These are phyloP conservation scores for Venturia pyrina DNA, from an alignment of 2,329 filamentous ascomycete genomes.

Conservation along the genomic window DNA sequence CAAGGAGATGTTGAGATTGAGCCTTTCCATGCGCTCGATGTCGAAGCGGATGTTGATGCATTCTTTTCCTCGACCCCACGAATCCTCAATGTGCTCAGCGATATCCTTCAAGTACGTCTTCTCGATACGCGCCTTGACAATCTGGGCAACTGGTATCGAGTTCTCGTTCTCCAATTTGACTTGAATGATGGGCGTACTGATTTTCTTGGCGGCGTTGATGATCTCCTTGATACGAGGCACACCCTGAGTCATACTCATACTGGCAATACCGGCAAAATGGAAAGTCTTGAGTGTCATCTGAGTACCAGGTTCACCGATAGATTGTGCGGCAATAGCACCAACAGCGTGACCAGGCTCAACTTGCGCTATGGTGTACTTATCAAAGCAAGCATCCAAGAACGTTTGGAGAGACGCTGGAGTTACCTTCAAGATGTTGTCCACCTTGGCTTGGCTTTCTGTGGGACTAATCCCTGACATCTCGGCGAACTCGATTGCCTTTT, in stretches of 20 bases:
- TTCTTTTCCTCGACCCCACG: constrained; percentile 68
- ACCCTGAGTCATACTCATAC: constrained; percentile 99
- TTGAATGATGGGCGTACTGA: constrained; percentile 87
- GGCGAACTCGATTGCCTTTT: neutral
- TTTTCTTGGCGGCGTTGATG: constrained; percentile 91
- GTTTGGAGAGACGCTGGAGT: constrained; percentile 61
- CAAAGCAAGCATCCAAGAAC: constrained; percentile 74
- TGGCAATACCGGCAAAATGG: constrained; percentile 98
- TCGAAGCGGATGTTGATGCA: constrained; percentile 78
- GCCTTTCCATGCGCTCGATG: constrained; percentile 62
- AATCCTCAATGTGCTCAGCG: constrained; percentile 73
- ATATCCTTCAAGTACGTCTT: constrained; percentile 85
- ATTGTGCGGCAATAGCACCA: constrained; percentile 91
- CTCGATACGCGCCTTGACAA: constrained; percentile 89
- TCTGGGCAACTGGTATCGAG: constrained; percentile 68
- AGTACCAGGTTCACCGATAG: constrained; percentile 94
- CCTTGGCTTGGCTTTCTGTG: constrained; percentile 21
- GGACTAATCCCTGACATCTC: neutral
- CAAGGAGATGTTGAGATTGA: constrained; percentile 70
- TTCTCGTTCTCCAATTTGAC: constrained; percentile 72
- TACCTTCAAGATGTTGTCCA: constrained; percentile 73
- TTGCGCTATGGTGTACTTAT: constrained; percentile 83
- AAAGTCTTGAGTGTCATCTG: constrained; percentile 99
- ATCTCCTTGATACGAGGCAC: constrained; percentile 99
- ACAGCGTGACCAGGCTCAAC: constrained; percentile 94